Evolutionary conservation across 352 stramenopile genomes (phyloP).

Genomic region (Phytophthora citrophthora): DNA sequence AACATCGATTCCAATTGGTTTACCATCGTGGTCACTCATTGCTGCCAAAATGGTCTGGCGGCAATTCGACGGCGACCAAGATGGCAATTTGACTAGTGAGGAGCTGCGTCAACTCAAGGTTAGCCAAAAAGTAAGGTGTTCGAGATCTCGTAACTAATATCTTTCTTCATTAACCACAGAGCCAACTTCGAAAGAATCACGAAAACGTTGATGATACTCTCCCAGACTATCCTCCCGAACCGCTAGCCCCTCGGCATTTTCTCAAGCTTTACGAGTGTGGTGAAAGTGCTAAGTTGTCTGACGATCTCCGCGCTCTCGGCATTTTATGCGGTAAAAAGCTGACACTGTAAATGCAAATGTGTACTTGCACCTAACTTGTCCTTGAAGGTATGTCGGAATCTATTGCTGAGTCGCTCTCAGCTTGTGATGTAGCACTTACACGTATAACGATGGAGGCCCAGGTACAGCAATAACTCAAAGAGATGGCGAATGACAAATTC

Average conservation of each 20-base stretch:
- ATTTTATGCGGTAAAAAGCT: slow-evolving; percentile 48
- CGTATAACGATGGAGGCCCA: slow-evolving; percentile 29
- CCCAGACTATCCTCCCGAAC: slow-evolving; percentile 10
- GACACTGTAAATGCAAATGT: too few relatives aligned
- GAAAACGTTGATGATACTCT: slow-evolving; percentile 37
- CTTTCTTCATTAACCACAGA: slow-evolving; percentile 5
- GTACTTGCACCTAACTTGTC: background rate
- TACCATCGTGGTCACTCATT: slow-evolving; percentile 37
- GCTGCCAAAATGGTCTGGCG: slow-evolving; percentile 52
- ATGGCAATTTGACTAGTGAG: slow-evolving; percentile 32
- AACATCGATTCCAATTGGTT: slow-evolving; percentile 6
- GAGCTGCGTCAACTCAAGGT: slow-evolving; percentile 51
- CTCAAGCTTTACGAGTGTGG: slow-evolving; percentile 43
- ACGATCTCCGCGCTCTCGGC: slow-evolving; percentile 46
- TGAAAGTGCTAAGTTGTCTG: slow-evolving; percentile 30
- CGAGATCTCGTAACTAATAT: background rate
- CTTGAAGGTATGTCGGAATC: slow-evolving; percentile 27
- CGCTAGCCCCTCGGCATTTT: slow-evolving; percentile 18
- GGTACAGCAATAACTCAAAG: slow-evolving; percentile 11
- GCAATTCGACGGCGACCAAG: slow-evolving; percentile 41
- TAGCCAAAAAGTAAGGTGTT: background rate
- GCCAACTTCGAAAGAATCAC: slow-evolving; percentile 35
- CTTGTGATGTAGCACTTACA: slow-evolving; percentile 30
- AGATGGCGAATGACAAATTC: background rate
- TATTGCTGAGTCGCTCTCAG: slow-evolving; percentile 25